Base-by-base conservation (phyloP, 768 basidiomycete genomes). In the Termitomyces sp. region DNA sequence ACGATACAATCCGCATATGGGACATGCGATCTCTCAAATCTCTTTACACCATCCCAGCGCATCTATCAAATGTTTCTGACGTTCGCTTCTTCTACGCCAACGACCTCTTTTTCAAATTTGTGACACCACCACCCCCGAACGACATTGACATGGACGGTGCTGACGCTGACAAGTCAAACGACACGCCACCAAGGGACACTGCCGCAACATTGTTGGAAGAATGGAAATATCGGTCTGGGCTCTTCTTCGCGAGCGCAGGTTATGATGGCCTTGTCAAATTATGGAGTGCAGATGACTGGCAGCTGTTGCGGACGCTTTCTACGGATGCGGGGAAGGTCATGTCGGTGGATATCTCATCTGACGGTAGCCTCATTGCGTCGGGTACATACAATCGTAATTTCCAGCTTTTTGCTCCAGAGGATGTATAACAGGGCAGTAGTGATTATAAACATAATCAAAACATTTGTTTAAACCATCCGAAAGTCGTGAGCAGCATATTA, bases 221-320 rank as follows among this genome's bases (percentile, higher is more conserved):
- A 64, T 89, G 87, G 86, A 82, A 79, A 60, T 94, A 94, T 62
- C 86, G 91, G 5, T 88, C 91, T 10, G 97, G 97, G 2, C 76
- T 96, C 57, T 98, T 96, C 79, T 86, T 99, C 61, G 95, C 92
- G 4, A 94, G 92, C 66, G 80, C 92, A 4, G 96, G 97, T 4
- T 98, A 98, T 72, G 97, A 99, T 70, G 94, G 94, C 5, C 85
- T 90, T 60, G 92, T 99, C 70, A 95, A 97, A 73, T 69, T 99
- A 59, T 99, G 97, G 97, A 92, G 89, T 69, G 92, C 96, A 51
- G 97, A 98, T 71, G 97, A 99, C 69, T 99, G 97, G 97, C 94
- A 94, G 68, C 77, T 96, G 48, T 81, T 97, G 56, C 84, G 88
- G 63, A 91, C 91, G 48, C 80, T 99, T 60, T 87, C 94, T 56